phyloP scores from a whole-genome alignment of 73 alveolate genomes.

The Durusdinium trenchii region DNA sequence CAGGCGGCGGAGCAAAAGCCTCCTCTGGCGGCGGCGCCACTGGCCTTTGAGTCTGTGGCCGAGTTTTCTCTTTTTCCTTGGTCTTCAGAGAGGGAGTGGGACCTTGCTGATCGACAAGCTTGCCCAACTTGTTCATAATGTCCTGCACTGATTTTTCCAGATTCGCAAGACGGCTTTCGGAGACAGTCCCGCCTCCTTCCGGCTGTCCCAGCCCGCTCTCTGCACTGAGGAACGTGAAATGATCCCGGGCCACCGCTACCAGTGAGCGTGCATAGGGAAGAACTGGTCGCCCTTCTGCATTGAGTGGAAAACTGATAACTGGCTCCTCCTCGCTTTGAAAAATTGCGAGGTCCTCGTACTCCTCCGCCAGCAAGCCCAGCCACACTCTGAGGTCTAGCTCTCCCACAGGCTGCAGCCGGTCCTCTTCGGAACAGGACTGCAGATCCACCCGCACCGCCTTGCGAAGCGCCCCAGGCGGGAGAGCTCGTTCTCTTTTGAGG shows the following conservation, averaged over 20 bases:
- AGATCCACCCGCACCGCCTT: neutral
- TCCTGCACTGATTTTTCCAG: neutral
- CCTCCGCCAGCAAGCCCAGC: neutral
- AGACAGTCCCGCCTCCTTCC: neutral
- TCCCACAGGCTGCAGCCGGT: neutral
- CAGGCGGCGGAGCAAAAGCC: neutral
- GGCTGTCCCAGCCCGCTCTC: too few species aligned
- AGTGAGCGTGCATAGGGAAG: neutral
- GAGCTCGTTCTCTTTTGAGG: neutral
- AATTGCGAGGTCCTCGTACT: neutral
- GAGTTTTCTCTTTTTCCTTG: too few species aligned
- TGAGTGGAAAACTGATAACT: neutral
- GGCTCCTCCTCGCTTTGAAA: neutral
- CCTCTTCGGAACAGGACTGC: neutral
- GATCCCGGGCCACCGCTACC: neutral
- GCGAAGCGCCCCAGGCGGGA: neutral
- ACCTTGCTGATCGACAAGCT: neutral
- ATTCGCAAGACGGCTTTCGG: neutral
- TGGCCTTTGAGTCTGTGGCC: too few species aligned
- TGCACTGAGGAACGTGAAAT: neutral
- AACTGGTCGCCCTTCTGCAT: neutral
- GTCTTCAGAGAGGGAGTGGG: neutral
- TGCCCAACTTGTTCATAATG: neutral
- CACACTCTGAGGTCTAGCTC: neutral
- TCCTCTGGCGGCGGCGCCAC: neutral